Evolutionary conservation across 352 stramenopile genomes (phyloP).

Genomic region (Globisporangium perplexum): DNA sequence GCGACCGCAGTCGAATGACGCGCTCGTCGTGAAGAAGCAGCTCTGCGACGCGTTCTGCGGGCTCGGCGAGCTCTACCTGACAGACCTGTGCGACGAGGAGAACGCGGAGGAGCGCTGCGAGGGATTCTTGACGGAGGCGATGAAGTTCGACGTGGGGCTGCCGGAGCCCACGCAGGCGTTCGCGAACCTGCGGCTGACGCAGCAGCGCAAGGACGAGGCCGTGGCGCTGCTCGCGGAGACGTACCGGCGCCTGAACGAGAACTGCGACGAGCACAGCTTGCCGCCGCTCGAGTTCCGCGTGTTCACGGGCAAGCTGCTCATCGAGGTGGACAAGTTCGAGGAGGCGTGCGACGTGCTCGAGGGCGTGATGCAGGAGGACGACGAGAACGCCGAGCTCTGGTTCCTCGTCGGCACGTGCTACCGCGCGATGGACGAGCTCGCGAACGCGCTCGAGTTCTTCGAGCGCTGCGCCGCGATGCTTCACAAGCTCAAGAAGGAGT

Average conservation of each 20-base stretch:
- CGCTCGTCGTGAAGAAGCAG: conserved; percentile 81
- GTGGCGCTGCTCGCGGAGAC: conserved; percentile 88
- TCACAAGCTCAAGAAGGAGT: conserved; percentile 70
- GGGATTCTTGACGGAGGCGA: conserved; percentile 81
- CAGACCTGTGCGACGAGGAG: conserved; percentile 91
- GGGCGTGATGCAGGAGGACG: conserved; percentile 85
- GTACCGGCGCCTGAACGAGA: conserved; percentile 85
- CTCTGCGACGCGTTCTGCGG: conserved; percentile 93
- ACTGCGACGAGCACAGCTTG: conserved; percentile 61
- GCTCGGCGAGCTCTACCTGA: conserved; percentile 97
- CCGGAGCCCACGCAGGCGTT: conserved; percentile 94
- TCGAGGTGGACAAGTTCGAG: conserved; percentile 84
- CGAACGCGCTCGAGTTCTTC: conserved; percentile 83
- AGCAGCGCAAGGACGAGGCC: conserved; percentile 89
- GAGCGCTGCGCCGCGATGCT: conserved; percentile 78
- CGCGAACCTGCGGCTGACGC: conserved; percentile 92
- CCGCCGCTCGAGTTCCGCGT: conserved; percentile 84
- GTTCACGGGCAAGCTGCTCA: conserved; percentile 76
- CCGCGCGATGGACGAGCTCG: conserved; percentile 76
- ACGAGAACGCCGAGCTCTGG: conserved; percentile 88
- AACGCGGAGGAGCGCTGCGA: conserved; percentile 93
- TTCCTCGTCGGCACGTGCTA: conserved; percentile 88
- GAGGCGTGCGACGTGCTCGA: conserved; percentile 79
- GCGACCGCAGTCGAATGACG: conserved; percentile 30
- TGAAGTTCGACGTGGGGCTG: conserved; percentile 87